Percentiles rank a stretch among this genome's conserved stretches.
These are phyloP conservation scores for Boletus tomentosulus DNA, from an alignment of 768 basidiomycete genomes.

Conservation along the genomic window DNA sequence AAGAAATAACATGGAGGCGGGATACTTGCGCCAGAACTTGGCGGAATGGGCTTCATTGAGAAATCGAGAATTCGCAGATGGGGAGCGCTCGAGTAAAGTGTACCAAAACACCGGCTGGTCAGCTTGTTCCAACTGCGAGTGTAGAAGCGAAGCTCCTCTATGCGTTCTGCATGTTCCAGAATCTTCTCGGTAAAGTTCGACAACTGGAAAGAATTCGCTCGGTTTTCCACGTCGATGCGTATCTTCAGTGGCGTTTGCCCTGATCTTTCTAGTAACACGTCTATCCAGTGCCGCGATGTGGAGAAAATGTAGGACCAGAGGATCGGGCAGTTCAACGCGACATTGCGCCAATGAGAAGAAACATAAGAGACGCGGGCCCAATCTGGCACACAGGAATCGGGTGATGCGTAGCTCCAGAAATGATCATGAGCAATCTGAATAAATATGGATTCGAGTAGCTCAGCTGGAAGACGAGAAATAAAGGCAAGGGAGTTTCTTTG, in stretches of 20 bases:
- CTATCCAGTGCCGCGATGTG: conserved; percentile 30
- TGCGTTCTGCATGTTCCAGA: neutral
- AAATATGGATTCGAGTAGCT: conserved; percentile 11
- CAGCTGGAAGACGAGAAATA: conserved; percentile 11
- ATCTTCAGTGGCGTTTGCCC: conserved; percentile 31
- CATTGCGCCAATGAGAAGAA: neutral
- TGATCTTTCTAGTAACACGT: conserved; percentile 40
- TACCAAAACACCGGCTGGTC: neutral
- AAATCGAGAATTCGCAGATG: neutral
- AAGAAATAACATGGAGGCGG: neutral
- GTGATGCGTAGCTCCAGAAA: neutral
- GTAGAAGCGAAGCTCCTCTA: neutral
- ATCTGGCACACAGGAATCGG: neutral
- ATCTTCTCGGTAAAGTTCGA: neutral
- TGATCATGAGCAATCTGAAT: neutral
- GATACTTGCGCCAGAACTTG: neutral
- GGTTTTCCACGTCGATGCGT: neutral
- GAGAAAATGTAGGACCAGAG: conserved; percentile 23
- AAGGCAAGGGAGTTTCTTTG: conserved; percentile 4
- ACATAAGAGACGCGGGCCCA: neutral
- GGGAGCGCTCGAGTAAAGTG: neutral
- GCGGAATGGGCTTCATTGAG: neutral
- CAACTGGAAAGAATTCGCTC: neutral
- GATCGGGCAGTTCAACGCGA: neutral
- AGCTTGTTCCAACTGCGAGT: neutral